Conservation (phyloP, 164 flowering plant species). For the Taxillus chinensis region DNA sequence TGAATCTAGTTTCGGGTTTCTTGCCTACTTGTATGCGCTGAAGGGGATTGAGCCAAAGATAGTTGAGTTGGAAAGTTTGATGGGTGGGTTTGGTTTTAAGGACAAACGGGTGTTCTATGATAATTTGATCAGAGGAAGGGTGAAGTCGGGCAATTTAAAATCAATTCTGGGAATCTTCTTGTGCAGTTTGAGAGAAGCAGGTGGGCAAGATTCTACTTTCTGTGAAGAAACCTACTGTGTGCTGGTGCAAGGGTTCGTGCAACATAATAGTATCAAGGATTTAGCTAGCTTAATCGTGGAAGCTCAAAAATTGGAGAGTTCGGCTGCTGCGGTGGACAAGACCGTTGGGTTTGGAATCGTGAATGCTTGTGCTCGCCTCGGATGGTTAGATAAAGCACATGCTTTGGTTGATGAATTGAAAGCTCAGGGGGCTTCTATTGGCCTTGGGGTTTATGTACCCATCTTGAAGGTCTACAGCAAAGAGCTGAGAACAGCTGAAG, state of each 20-base stretch:
- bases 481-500: conserved; percentile 79
- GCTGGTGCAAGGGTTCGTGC: conserved; percentile 59
- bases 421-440: conserved; percentile 55
- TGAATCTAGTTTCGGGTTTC: conserved; percentile 60
- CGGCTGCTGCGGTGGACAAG: conserved; percentile 27
- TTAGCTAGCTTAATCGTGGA: conserved; percentile 57
- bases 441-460: conserved; percentile 81
- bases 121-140: conserved; percentile 66
- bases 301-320: conserved; percentile 59
- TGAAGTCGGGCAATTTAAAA: conserved; percentile 50
- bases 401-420: conserved; percentile 76
- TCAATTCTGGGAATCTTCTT: conserved; percentile 38
- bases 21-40: conserved; percentile 75
- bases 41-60: conserved; percentile 69
- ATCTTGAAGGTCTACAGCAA: conserved; percentile 80
- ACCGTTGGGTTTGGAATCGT: conserved; percentile 73
- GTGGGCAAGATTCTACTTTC: conserved; percentile 22
- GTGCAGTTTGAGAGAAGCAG: conserved; percentile 33
- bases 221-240: conserved; percentile 47
- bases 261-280: conserved; percentile 37
- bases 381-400: conserved; percentile 73
- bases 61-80: conserved; percentile 47
- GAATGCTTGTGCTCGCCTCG: conserved; percentile 67
- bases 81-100: conserved; percentile 44
- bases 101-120: conserved; percentile 25